These are phyloP conservation scores for Geotrichum cucujoidarum DNA, from an alignment of 1,139 yeast genomes.

Conservation along the genomic window DNA sequence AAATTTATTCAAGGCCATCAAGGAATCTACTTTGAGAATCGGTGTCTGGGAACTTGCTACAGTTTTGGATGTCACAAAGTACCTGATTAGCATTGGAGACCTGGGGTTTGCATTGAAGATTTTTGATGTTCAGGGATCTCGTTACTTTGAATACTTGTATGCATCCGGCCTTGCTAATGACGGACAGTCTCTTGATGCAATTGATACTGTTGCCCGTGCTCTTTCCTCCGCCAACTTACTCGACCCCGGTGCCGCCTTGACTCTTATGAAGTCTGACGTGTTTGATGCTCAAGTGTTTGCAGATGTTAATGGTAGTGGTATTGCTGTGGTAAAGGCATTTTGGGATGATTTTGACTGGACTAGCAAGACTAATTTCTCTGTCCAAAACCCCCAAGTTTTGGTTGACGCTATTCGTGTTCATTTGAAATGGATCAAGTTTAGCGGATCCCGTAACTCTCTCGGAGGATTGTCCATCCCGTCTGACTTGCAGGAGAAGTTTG, in stretches of 20 bases:
- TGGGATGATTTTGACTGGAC: slow-evolving; percentile 21
- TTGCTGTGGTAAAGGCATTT: slow-evolving; percentile 23
- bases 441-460: slow-evolving; percentile 22
- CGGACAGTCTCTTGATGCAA: slow-evolving; percentile 22
- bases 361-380: background rate
- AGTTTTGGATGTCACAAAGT: slow-evolving; percentile 25
- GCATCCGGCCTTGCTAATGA: slow-evolving; percentile 1
- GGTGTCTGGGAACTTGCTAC: slow-evolving; percentile 37
- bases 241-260: slow-evolving; percentile 19
- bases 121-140: slow-evolving; percentile 24
- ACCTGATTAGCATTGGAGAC: slow-evolving; percentile 24
- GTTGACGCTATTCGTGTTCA: slow-evolving; percentile 25
- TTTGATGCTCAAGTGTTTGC: slow-evolving; percentile 25
- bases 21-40: slow-evolving; percentile 32
- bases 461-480: slow-evolving; percentile 28
- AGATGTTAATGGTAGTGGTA: slow-evolving; percentile 23
- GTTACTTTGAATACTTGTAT: slow-evolving; percentile 12
- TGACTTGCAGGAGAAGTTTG: slow-evolving; percentile 20
- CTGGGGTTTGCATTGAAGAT: slow-evolving; percentile 26
- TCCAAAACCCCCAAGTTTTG: slow-evolving; percentile 14
- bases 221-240: slow-evolving; percentile 19
- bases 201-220: slow-evolving; percentile 16
- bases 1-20: slow-evolving; percentile 31
- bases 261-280: slow-evolving; percentile 24
- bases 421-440: slow-evolving; percentile 26